phyloP scores from a whole-genome alignment of 192 early-diverging fungal species.

The Backusella tarrabulga region DNA sequence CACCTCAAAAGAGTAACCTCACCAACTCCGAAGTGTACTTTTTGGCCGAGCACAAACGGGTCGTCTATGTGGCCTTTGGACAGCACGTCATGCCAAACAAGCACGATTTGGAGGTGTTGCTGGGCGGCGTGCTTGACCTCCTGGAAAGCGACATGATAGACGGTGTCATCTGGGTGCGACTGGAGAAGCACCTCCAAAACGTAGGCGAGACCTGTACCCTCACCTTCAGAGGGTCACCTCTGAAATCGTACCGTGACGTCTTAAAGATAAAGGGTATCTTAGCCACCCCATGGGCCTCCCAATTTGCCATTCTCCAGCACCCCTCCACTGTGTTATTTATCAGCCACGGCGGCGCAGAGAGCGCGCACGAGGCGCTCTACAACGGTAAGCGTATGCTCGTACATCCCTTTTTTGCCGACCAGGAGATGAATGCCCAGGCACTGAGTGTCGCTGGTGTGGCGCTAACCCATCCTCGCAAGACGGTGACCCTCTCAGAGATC shows the following conservation, averaged over 20 bases:
- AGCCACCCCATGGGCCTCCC: conserved; percentile 26
- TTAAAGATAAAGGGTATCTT: background rate
- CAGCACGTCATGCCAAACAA: background rate
- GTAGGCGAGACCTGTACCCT: conserved; percentile 18
- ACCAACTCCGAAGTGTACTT: background rate
- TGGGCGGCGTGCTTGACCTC: background rate
- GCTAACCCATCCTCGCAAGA: background rate
- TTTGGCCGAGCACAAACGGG: conserved; percentile 6
- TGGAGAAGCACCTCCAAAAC: background rate
- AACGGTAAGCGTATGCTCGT: conserved; percentile 21
- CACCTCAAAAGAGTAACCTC: background rate
- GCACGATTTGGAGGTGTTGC: background rate
- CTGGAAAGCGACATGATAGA: background rate
- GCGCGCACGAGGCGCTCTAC: conserved; percentile 34
- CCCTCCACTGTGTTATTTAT: conserved; percentile 22
- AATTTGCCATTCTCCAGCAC: conserved; percentile 36
- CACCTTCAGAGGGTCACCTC: background rate
- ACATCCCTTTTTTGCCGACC: conserved; percentile 31
- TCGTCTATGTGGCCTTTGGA: conserved; percentile 31
- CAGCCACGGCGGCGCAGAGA: conserved; percentile 27
- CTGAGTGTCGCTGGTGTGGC: conserved; percentile 10
- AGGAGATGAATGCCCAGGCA: conserved; percentile 16
- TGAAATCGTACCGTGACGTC: background rate
- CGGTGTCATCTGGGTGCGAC: conserved; percentile 11
- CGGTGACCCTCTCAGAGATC: background rate